phyloP scores from a whole-genome alignment of 2,329 filamentous ascomycete species.

The Sclerotinia trifoliorum region DNA sequence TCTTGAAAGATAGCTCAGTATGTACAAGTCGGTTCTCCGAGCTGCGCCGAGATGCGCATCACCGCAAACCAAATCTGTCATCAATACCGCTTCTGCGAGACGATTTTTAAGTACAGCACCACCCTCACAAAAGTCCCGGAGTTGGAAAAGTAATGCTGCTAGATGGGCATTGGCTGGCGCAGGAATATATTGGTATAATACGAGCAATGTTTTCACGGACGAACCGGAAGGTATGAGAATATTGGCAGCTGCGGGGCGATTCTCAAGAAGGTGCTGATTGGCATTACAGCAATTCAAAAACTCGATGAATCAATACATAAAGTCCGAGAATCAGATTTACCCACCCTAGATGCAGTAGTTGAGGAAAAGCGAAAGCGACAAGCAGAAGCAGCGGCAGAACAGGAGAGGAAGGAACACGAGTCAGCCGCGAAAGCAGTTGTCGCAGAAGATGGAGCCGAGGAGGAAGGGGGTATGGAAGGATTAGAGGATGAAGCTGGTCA shows the following conservation, averaged over 20 bases:
- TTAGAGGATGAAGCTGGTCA: slow-evolving; percentile 80
- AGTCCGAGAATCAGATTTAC: slow-evolving; percentile 51
- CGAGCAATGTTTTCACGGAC: slow-evolving; percentile 81
- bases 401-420: slow-evolving; percentile 30
- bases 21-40: slow-evolving; percentile 37
- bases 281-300: slow-evolving; percentile 37
- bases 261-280: slow-evolving; percentile 29
- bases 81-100: slow-evolving; percentile 39
- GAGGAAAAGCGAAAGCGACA: slow-evolving; percentile 55
- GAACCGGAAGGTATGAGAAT: slow-evolving; percentile 67
- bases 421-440: slow-evolving; percentile 28
- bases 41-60: slow-evolving; percentile 33
- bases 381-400: slow-evolving; percentile 33
- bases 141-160: slow-evolving; percentile 74
- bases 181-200: slow-evolving; percentile 92
- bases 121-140: slow-evolving; percentile 65
- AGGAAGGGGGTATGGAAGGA: slow-evolving; percentile 46
- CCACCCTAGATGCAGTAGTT: slow-evolving; percentile 66
- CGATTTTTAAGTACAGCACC: slow-evolving; percentile 55
- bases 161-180: slow-evolving; percentile 75
- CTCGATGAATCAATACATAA: slow-evolving; percentile 41
- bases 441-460: slow-evolving; percentile 29
- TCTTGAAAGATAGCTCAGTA: slow-evolving; percentile 23
- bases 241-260: background rate
- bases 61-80: slow-evolving; percentile 25